Conservation (phyloP, 2,329 filamentous ascomycete genomes). For the Sphaerulina vaccinii region DNA sequence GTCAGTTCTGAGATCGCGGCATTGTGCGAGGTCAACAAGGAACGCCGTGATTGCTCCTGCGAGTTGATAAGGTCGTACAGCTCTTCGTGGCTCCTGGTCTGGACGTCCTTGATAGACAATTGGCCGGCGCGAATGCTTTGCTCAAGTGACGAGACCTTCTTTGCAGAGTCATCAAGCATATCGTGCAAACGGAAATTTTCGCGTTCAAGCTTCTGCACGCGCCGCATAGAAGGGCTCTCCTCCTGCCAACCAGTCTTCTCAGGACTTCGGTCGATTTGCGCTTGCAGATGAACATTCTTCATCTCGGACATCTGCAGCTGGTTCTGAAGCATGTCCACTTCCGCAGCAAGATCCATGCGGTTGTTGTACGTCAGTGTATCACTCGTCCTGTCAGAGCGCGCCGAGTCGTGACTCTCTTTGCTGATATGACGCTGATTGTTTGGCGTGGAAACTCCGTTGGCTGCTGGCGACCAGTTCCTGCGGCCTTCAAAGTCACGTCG, state of each 20-base stretch:
- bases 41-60: constrained; percentile 83
- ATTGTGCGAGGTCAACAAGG: constrained; percentile 80
- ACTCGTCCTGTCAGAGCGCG: constrained; percentile 77
- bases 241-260: constrained; percentile 62
- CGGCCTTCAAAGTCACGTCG: constrained; percentile 59
- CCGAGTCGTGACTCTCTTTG: constrained; percentile 70
- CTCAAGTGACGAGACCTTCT: constrained; percentile 87
- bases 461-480: constrained; percentile 67
- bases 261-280: constrained; percentile 71
- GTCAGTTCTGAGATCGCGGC: constrained; percentile 79
- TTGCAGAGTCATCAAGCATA: constrained; percentile 88
- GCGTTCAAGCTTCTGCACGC: constrained; percentile 87
- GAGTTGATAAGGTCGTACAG: constrained; percentile 88
- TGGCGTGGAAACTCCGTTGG: constrained; percentile 65
- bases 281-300: constrained; percentile 90
- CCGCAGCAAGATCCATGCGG: constrained; percentile 84
- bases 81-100: constrained; percentile 91
- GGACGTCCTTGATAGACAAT: constrained; percentile 83
- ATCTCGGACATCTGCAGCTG: constrained; percentile 91
- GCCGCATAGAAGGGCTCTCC: constrained; percentile 73
- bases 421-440: constrained; percentile 65
- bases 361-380: constrained; percentile 83
- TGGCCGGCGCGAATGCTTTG: constrained; percentile 83
- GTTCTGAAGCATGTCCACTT: constrained; percentile 89
- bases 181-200: constrained; percentile 90